Evolutionary conservation across 73 alveolate species (phyloP).

Genomic region (Paramecium octaurelia): DNA sequence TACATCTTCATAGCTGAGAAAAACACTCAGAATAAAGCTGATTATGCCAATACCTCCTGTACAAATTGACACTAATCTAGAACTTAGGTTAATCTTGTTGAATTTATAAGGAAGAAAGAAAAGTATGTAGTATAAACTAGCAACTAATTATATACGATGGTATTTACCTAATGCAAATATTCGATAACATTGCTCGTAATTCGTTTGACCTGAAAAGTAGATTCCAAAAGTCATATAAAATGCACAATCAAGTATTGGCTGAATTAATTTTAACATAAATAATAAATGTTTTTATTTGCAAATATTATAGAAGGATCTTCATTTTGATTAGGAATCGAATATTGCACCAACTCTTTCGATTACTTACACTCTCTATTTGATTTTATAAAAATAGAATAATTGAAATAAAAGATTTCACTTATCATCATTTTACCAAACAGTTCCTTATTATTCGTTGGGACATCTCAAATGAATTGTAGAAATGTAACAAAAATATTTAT

Average conservation of each 20-base stretch:
- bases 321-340: background rate
- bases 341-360: too few relatives aligned
- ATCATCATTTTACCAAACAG: too few relatives aligned
- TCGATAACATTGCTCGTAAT: background rate
- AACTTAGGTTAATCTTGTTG: background rate
- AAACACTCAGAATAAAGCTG: background rate
- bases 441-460: background rate
- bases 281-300: background rate
- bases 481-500: too few relatives aligned
- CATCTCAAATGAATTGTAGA: background rate
- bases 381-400: too few relatives aligned
- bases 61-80: background rate
- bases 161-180: background rate
- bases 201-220: background rate
- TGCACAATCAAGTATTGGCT: background rate
- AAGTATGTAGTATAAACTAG: background rate
- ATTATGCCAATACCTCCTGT: background rate
- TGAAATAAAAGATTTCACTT: too few relatives aligned
- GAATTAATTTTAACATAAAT: background rate
- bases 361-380: too few relatives aligned
- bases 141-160: background rate
- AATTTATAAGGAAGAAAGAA: background rate
- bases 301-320: background rate
- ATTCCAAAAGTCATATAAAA: background rate
- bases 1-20: background rate